Percentiles rank a stretch among this genome's conserved stretches.
These are phyloP conservation scores for Colletotrichum sp. DNA, from an alignment of 2,329 filamentous ascomycete species.

Conservation along the genomic window DNA sequence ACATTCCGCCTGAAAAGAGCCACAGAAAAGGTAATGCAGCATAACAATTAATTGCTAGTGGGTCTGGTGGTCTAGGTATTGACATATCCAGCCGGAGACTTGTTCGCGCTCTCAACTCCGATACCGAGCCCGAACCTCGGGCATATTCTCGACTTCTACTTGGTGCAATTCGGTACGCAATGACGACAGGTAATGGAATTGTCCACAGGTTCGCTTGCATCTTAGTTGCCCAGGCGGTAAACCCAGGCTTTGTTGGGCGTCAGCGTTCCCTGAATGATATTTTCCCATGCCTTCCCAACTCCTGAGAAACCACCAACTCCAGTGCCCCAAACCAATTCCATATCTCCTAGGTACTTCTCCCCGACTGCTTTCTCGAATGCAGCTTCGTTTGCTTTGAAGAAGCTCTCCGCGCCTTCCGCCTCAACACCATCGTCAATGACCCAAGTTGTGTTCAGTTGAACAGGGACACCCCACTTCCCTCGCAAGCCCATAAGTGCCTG, in stretches of 20 bases:
- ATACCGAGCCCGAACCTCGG: neutral
- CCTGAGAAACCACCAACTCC: conserved; percentile 1
- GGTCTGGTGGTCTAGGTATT: neutral
- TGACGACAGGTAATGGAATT: neutral
- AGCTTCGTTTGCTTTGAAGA: neutral
- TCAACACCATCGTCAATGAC: conserved; percentile 10
- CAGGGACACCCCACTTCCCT: neutral
- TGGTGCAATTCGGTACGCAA: neutral
- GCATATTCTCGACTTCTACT: neutral
- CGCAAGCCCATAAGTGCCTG: neutral
- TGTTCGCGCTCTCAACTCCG: neutral
- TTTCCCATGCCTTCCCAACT: conserved; percentile 6
- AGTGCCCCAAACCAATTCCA: conserved; percentile 7
- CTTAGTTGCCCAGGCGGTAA: neutral
- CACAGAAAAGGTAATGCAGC: neutral
- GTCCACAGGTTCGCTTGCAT: neutral
- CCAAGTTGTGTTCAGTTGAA: conserved; percentile 17
- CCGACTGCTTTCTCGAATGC: conserved; percentile 8
- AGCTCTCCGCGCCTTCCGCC: neutral
- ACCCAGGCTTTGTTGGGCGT: neutral
- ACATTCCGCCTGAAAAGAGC: neutral
- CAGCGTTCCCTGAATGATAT: neutral
- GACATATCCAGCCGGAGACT: neutral
- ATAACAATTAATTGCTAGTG: neutral
- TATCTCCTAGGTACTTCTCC: neutral